Base-by-base conservation (phyloP, 805 yeast species). In the Cyberlindnera bimundalis region DNA sequence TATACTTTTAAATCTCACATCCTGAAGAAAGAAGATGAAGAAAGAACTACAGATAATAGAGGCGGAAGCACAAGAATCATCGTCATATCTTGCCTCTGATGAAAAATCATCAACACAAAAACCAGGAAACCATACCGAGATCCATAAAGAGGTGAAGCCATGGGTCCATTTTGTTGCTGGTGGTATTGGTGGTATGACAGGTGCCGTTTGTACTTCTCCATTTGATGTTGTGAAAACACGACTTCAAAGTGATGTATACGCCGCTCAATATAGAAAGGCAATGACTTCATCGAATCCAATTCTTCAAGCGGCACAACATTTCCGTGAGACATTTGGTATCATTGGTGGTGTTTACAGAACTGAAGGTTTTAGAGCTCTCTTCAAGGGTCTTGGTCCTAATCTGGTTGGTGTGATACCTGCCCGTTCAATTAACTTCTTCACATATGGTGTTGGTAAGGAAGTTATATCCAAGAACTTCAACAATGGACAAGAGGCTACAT, bases 401-500 rank as follows among this genome's bases (percentile, higher is more conserved):
- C 70, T 93, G 52, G 95, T 91, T 14, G 99, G 99, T 39, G 98
- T 93, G 13, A 91, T 93, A 30, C 99, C 99, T 0, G 98, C 99
- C 2, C 74, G 99, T 61, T 84, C 96, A 21, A 95, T 93, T 49
- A 93, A 93, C 63, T 93, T 93, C 61, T 90, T 90, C 70, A 88
- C 97, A 0, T 93, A 93, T 61, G 96, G 97, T n/a, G 71, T 86
- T n/a, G 79, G 95, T 5, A 93, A 93, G 56, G 91, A 85, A 18
- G 37, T 84, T 13, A 62, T 89, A n/a, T 73, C 87, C 7, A 66
- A 66, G 15, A 68, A 74, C 32, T 78, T 88, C 63, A 83, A 84
- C 61, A 62, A 82, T 39, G 89, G 90, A 11, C 62, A 81, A 43
- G 96, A 90, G 55, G 79, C 81, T 13, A 79, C 97, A 1, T 78